Base-by-base conservation (phyloP, 192 early-diverging fungal genomes). In the Coemansia sp. region DNA sequence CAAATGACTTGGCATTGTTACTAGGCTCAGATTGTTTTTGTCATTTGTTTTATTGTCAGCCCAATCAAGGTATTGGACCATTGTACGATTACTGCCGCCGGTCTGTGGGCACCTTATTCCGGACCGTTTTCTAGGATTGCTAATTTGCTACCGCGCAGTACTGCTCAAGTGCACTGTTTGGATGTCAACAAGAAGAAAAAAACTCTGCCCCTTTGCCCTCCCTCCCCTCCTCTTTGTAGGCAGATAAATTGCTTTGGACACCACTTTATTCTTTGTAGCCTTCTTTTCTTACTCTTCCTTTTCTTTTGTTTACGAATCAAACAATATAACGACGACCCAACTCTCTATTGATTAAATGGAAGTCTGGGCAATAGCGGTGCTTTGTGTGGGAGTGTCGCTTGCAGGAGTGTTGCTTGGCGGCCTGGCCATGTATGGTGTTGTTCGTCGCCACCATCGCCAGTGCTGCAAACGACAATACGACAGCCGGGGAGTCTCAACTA, bases 301-400 rank as follows among this genome's bases (percentile, higher is more conserved):
- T 15, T 31, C 31, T 16, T 31, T 49, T 33, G 15, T 16, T 47
- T 35, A 35, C 33, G 33, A 35, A 35, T 7, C 33, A 35, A 35
- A 35, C 33, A 35, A 35, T 35, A 35, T 35, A 35, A 35, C 33
- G 33, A 35, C 33, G 33, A 35, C 33, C 33, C 33, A 35, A 10
- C 33, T 45, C 59, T 28, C 26, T 46, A 31, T 36, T 23, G 18
- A 33, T 31, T 31, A 20, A 44, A 63, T 63, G 61, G 61, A 63
- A 7, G 18, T 45, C 16, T 63, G 61, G 61, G 61, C 39, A 19
- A 11, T 63, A 13, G 61, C 38, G 3, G 21, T 63, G 30, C 38
- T 63, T 5, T 63, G 61, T 20, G 28, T 40, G 20, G 53, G 39
- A 13, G n/a, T 63, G 6, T 52, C 39, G 5, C 44, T 62, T 11